A percentile compares a stretch with the other conserved stretches of the same genome.
phyloP scores from a whole-genome alignment of 2,329 filamentous ascomycete genomes.

The Rhynchosporium secalis region DNA sequence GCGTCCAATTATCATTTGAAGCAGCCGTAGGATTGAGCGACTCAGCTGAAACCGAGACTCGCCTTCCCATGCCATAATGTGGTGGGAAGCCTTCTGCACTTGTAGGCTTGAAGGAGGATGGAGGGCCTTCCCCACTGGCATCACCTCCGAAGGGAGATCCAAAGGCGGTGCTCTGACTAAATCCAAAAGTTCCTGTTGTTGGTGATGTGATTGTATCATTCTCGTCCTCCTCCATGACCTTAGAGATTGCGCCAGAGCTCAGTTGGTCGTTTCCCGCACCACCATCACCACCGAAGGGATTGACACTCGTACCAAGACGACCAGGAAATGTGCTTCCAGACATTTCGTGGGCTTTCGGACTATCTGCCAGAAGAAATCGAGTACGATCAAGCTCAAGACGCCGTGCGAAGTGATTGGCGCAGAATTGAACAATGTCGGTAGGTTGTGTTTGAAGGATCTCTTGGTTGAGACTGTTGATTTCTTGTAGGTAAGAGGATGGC shows the following conservation, averaged over 20 bases:
- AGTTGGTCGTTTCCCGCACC: constrained; percentile 33
- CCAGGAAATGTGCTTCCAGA: constrained; percentile 76
- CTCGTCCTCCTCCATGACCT: constrained; percentile 54
- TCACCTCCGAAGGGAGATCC: constrained; percentile 47
- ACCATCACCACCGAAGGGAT: constrained; percentile 66
- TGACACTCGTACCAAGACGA: constrained; percentile 64
- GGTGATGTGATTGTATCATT: constrained; percentile 78
- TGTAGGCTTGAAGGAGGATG: constrained; percentile 42
- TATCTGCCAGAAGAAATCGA: constrained; percentile 53
- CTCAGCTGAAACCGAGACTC: constrained; percentile 95
- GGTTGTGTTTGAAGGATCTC: constrained; percentile 60
- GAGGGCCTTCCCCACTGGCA: constrained; percentile 48
- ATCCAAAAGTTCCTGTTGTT: constrained; percentile 61
- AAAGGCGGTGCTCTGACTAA: constrained; percentile 39
- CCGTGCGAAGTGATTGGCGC: constrained; percentile 65
- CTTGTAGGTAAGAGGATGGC: constrained; percentile 57
- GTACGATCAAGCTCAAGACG: constrained; percentile 65
- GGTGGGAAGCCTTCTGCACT: constrained; percentile 73
- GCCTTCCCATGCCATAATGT: constrained; percentile 90
- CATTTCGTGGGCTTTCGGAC: constrained; percentile 52
- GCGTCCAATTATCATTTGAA: constrained; percentile 84
- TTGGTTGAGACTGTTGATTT: constrained; percentile 63
- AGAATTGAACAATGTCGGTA: constrained; percentile 67
- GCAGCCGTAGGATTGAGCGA: constrained; percentile 87
- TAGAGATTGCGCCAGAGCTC: constrained; percentile 59